phyloP scores from a whole-genome alignment of 1,284 basidiomycete species.

The Apiotrichum montevideense region DNA sequence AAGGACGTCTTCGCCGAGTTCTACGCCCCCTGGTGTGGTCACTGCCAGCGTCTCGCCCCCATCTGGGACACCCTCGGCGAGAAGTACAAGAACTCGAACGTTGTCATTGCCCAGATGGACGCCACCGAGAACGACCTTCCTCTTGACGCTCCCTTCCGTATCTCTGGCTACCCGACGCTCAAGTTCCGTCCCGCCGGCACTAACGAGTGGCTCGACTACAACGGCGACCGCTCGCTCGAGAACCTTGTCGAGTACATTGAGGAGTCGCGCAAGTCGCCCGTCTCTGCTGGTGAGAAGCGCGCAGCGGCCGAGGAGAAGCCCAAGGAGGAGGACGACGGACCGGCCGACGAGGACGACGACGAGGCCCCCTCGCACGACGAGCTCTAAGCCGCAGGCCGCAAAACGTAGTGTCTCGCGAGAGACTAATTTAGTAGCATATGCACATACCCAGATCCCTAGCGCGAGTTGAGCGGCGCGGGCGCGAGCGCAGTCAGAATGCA shows the following conservation, averaged over 20 bases:
- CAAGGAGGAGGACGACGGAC: conserved; percentile 10
- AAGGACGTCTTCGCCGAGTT: conserved; percentile 98
- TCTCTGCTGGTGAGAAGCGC: conserved; percentile 17
- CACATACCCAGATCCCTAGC: neutral
- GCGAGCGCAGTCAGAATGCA: no score
- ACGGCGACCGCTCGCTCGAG: conserved; percentile 84
- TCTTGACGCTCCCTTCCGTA: conserved; percentile 72
- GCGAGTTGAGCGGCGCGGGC: no score
- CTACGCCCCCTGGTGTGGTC: conserved; percentile 84
- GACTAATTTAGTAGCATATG: neutral
- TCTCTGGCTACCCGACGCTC: conserved; percentile 81
- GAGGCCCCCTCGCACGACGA: conserved; percentile 40
- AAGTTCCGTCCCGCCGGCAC: conserved; percentile 93
- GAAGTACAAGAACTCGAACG: conserved; percentile 72
- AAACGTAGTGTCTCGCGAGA: neutral
- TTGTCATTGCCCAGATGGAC: conserved; percentile 92
- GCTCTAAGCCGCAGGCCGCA: conserved; percentile 25
- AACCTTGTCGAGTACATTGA: conserved; percentile 77
- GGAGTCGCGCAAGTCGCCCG: conserved; percentile 61
- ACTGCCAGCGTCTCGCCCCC: conserved; percentile 68
- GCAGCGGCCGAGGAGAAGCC: conserved; percentile 26
- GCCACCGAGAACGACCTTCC: conserved; percentile 96
- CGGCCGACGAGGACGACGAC: conserved; percentile 13
- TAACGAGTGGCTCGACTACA: conserved; percentile 82
- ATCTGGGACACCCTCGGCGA: conserved; percentile 89